Evolutionary conservation across 2,329 filamentous ascomycete genomes (phyloP).

Genomic region (Paraconiothyrium sp.): DNA sequence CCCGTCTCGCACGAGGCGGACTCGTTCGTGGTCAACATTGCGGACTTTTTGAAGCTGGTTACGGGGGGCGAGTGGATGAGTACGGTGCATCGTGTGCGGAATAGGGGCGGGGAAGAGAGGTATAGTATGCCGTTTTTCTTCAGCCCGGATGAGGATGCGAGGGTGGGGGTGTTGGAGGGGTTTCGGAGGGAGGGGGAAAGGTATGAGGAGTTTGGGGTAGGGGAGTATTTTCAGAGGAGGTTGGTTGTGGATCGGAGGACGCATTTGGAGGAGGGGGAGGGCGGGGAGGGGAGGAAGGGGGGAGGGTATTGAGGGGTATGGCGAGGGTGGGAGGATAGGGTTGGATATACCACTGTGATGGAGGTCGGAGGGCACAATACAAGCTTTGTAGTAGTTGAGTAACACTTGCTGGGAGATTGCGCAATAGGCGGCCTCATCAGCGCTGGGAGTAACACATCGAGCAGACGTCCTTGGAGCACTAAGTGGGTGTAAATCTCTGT

Average conservation of each 20-base stretch:
- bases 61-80: constrained; percentile 52
- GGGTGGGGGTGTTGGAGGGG: constrained; percentile 40
- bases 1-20: constrained; percentile 47
- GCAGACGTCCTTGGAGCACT: too few species aligned
- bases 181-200: constrained; percentile 35
- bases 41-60: constrained; percentile 53
- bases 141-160: constrained; percentile 47
- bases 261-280: constrained; percentile 34
- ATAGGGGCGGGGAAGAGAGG: constrained; percentile 49
- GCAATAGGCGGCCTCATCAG: too few species aligned
- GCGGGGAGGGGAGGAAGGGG: background rate
- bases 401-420: too few species aligned
- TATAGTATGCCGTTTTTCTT: constrained; percentile 56
- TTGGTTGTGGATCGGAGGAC: constrained; percentile 44
- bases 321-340: background rate
- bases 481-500: too few species aligned
- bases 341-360: constrained; percentile 3
- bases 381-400: background rate
- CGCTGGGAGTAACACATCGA: too few species aligned
- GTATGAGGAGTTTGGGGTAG: constrained; percentile 43
- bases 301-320: background rate
- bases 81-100: constrained; percentile 54
- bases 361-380: background rate
- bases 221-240: constrained; percentile 46
- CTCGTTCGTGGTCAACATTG: constrained; percentile 55